phyloP scores from a whole-genome alignment of 371 early-diverging fungal genomes.

The Antonospora locustae region DNA sequence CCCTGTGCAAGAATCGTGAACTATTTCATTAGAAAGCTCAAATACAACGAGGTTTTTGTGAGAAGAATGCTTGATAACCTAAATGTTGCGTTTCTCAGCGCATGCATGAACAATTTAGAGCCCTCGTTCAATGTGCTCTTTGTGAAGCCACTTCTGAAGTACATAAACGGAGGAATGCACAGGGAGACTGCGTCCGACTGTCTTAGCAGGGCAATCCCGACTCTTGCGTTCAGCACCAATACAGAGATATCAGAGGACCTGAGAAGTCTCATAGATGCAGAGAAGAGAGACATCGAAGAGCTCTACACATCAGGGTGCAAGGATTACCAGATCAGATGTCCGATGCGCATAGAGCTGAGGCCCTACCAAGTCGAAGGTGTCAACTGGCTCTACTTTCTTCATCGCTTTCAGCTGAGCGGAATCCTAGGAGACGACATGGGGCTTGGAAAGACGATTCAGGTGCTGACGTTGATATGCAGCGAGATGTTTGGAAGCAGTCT shows the following conservation, averaged over 20 bases:
- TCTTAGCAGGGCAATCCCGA: constrained; percentile 20
- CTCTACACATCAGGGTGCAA: constrained; percentile 14
- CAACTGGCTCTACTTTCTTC: constrained; percentile 52
- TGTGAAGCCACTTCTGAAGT: constrained; percentile 16
- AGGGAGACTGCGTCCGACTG: neutral
- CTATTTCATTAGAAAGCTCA: constrained; percentile 17
- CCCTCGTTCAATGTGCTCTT: constrained; percentile 26
- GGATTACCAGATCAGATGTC: constrained; percentile 21
- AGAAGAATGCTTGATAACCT: constrained; percentile 10
- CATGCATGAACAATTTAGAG: constrained; percentile 4
- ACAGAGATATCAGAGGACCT: constrained; percentile 18
- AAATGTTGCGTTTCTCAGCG: constrained; percentile 18
- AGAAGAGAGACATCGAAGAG: constrained; percentile 19
- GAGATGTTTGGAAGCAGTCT: constrained; percentile 9
- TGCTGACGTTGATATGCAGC: constrained; percentile 24
- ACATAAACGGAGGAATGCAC: constrained; percentile 2
- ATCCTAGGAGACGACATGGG: constrained; percentile 66
- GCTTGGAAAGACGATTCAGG: constrained; percentile 83
- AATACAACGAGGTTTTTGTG: constrained; percentile 25
- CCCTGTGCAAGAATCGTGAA: constrained; percentile 27
- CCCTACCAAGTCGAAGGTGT: constrained; percentile 54
- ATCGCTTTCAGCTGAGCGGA: constrained; percentile 44
- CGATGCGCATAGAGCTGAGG: constrained; percentile 27
- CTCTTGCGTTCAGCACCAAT: constrained; percentile 15
- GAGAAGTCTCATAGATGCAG: constrained; percentile 1